phyloP scores from a whole-genome alignment of 768 basidiomycete genomes.

The Xerocomus potaroensis region DNA sequence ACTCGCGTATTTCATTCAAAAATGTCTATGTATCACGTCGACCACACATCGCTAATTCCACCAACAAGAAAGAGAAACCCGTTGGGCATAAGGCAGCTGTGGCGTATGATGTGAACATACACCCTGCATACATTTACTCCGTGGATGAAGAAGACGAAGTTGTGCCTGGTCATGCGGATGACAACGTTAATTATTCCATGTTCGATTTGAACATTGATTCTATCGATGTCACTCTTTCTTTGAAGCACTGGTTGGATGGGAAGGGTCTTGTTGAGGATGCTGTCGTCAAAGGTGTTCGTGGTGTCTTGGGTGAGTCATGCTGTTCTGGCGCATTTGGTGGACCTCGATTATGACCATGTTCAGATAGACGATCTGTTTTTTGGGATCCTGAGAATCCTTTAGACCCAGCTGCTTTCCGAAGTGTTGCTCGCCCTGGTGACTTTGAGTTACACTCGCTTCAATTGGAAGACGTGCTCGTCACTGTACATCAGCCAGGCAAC shows the following conservation, averaged over 20 bases:
- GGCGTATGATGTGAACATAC: constrained; percentile 74
- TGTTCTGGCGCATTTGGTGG: neutral
- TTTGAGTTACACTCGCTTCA: constrained; percentile 89
- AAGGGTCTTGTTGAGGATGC: constrained; percentile 91
- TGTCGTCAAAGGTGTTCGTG: constrained; percentile 89
- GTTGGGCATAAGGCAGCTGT: constrained; percentile 53
- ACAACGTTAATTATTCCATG: constrained; percentile 76
- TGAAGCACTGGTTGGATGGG: constrained; percentile 92
- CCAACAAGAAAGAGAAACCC: constrained; percentile 17
- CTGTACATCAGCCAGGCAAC: constrained; percentile 88
- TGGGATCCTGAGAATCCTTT: constrained; percentile 83
- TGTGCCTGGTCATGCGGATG: constrained; percentile 33
- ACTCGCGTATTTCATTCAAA: constrained; percentile 93
- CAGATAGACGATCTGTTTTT: constrained; percentile 82
- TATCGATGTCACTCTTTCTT: constrained; percentile 89
- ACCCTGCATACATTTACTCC: constrained; percentile 62
- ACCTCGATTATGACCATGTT: neutral
- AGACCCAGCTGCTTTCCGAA: constrained; percentile 79
- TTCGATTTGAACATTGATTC: constrained; percentile 94
- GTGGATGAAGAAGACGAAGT: constrained; percentile 57
- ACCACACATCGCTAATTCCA: constrained; percentile 34
- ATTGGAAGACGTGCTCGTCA: constrained; percentile 89
- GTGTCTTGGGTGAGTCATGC: constrained; percentile 68
- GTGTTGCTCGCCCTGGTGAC: constrained; percentile 69
- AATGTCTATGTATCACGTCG: constrained; percentile 93